These are phyloP conservation scores for Fraxinus pennsylvanica DNA, from an alignment of 257 asterid species.

Conservation along the genomic window DNA sequence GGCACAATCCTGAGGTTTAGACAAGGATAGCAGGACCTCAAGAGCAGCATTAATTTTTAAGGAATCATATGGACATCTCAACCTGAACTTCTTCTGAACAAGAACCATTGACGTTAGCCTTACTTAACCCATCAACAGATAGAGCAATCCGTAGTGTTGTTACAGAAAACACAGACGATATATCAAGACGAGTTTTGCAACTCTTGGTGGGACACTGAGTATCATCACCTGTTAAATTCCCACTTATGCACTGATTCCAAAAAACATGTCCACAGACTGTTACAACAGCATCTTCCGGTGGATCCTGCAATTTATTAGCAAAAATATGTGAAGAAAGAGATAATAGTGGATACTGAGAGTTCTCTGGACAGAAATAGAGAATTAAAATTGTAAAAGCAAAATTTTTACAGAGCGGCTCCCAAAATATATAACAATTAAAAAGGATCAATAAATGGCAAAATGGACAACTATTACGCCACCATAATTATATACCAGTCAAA, in stretches of 20 bases:
- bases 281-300: slow-evolving; percentile 75
- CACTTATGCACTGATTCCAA: slow-evolving; percentile 90
- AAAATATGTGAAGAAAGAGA: slow-evolving; percentile 5
- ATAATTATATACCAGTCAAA: not conserved
- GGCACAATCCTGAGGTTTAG: slow-evolving; percentile 39
- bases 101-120: slow-evolving; percentile 34
- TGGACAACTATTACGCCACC: not conserved
- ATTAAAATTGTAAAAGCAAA: not conserved
- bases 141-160: slow-evolving; percentile 55
- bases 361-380: not conserved
- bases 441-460: not conserved
- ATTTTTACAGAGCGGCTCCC: not conserved
- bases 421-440: not conserved
- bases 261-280: slow-evolving; percentile 89
- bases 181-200: slow-evolving; percentile 64
- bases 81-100: slow-evolving; percentile 37
- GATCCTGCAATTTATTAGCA: slow-evolving; percentile 57
- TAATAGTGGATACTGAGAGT: not conserved
- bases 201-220: slow-evolving; percentile 71
- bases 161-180: slow-evolving; percentile 59
- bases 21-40: slow-evolving; percentile 58
- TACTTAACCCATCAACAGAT: slow-evolving; percentile 43
- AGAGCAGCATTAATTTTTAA: slow-evolving; percentile 89
- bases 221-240: slow-evolving; percentile 78
- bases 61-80: slow-evolving; percentile 57